These are phyloP conservation scores for Plasmodium cynomolgi DNA, from an alignment of 169 alveolate species.

Conservation along the genomic window DNA sequence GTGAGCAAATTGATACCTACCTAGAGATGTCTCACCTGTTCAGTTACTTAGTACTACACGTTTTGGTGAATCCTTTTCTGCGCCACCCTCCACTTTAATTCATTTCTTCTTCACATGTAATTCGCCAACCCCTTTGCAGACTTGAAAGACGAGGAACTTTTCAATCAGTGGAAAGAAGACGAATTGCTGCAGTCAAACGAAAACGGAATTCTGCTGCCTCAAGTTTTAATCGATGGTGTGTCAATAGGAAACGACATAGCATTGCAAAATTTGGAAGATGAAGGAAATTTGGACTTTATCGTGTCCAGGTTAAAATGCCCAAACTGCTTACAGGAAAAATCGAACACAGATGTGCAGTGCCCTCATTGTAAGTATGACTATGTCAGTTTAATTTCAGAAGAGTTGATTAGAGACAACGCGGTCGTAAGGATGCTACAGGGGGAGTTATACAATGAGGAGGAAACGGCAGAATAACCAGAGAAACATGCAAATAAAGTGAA, in stretches of 20 bases:
- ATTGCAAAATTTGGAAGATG: constrained; percentile 91
- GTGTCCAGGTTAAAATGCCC: constrained; percentile 83
- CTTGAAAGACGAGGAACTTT: constrained; percentile 85
- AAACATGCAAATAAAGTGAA: not conserved
- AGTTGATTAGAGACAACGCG: constrained; percentile 71
- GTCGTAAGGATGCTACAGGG: constrained; percentile 80
- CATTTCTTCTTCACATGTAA: not conserved
- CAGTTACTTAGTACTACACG: not conserved
- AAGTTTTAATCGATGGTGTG: constrained; percentile 89
- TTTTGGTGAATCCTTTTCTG: not conserved
- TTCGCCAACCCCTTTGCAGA: constrained; percentile 35
- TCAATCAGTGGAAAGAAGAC: constrained; percentile 85
- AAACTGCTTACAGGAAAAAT: constrained; percentile 77
- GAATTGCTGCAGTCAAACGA: constrained; percentile 81
- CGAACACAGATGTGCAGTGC: constrained; percentile 77
- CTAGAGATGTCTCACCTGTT: not conserved
- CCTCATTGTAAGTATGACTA: constrained; percentile 77
- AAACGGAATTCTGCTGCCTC: constrained; percentile 84
- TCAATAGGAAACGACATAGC: constrained; percentile 85
- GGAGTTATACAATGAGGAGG: constrained; percentile 28
- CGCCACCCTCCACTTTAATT: not conserved
- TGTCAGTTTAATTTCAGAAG: constrained; percentile 76
- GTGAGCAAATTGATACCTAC: constrained; percentile 45
- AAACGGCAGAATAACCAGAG: not conserved
- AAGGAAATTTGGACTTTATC: constrained; percentile 86